These are phyloP conservation scores for Copromyces sp. DNA, from an alignment of 495 filamentous ascomycete genomes.

Conservation along the genomic window DNA sequence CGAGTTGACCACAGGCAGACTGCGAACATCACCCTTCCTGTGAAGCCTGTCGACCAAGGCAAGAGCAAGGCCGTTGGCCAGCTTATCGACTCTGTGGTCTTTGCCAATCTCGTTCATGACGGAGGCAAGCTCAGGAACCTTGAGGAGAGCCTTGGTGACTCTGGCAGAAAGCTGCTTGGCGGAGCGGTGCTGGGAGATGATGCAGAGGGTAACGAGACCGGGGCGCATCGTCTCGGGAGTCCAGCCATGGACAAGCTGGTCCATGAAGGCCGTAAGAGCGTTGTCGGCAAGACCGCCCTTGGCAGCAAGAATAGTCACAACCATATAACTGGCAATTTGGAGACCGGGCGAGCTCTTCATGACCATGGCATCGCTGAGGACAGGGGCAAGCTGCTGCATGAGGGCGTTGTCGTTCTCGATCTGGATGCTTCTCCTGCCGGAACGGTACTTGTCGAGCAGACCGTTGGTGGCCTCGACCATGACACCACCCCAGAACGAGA, in stretches of 20 bases:
- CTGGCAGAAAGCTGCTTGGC: slow-evolving; percentile 57
- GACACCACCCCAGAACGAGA: slow-evolving; percentile 82
- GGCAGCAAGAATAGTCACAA: slow-evolving; percentile 70
- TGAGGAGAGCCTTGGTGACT: slow-evolving; percentile 59
- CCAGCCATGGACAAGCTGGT: slow-evolving; percentile 68
- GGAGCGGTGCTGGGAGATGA: slow-evolving; percentile 64
- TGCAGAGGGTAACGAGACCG: slow-evolving; percentile 69
- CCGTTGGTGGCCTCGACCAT: slow-evolving; percentile 70
- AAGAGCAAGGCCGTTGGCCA: slow-evolving; percentile 61
- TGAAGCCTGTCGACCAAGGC: slow-evolving; percentile 55
- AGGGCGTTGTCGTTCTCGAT: slow-evolving; percentile 69
- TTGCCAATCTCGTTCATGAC: slow-evolving; percentile 51
- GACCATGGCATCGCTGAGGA: slow-evolving; percentile 63
- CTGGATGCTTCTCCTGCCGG: slow-evolving; percentile 56
- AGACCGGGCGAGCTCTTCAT: slow-evolving; percentile 65
- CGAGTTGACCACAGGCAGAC: slow-evolving; percentile 46
- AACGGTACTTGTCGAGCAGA: slow-evolving; percentile 64
- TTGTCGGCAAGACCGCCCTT: slow-evolving; percentile 68
- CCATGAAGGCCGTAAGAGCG: slow-evolving; percentile 71
- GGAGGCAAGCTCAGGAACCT: slow-evolving; percentile 46
- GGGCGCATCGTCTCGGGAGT: slow-evolving; percentile 55
- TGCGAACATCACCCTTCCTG: slow-evolving; percentile 47
- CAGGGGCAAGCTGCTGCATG: slow-evolving; percentile 60
- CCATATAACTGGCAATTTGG: slow-evolving; percentile 80
- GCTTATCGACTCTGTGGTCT: slow-evolving; percentile 58